A percentile compares a stretch with the other conserved stretches of the same genome.
These are phyloP conservation scores for Davidsoniella australis DNA, from an alignment of 2,329 filamentous ascomycete species.

Conservation along the genomic window DNA sequence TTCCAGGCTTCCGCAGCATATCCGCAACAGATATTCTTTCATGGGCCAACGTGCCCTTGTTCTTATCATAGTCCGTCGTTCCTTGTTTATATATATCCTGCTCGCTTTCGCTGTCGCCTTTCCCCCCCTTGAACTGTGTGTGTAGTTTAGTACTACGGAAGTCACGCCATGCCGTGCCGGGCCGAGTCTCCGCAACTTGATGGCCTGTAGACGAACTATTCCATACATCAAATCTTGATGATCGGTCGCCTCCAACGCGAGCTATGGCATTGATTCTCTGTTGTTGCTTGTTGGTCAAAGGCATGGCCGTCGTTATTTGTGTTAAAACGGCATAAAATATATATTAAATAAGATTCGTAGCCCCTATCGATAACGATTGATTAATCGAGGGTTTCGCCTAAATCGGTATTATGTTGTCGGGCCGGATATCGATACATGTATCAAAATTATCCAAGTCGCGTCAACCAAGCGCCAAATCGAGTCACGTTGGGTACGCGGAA, in stretches of 20 bases:
- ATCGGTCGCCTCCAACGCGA: constrained; percentile 25
- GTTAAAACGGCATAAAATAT: not conserved
- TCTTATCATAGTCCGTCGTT: constrained; percentile 35
- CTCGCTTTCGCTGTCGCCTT: constrained; percentile 40
- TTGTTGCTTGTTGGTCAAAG: not conserved
- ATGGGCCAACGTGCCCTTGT: constrained; percentile 24
- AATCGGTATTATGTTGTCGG: not conserved
- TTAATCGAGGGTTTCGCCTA: not conserved
- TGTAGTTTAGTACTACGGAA: constrained; percentile 52
- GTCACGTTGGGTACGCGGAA: constrained; percentile 14
- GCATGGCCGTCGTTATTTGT: not conserved
- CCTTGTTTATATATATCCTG: constrained; percentile 50
- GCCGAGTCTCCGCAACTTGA: constrained; percentile 53
- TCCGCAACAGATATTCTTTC: constrained; percentile 31
- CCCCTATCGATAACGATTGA: not conserved
- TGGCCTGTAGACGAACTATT: constrained; percentile 63
- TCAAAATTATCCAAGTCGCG: not conserved
- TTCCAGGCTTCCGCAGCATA: constrained; percentile 25
- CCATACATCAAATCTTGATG: constrained; percentile 45
- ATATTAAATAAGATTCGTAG: not conserved
- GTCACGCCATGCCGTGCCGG: constrained; percentile 52
- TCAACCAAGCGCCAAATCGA: constrained; percentile 3
- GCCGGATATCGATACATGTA: not conserved
- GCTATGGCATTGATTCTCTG: constrained; percentile 10
- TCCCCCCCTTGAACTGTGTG: constrained; percentile 45